Conservation (phyloP, 2,329 filamentous ascomycete genomes). For the Coccinonectria pachysandricola region DNA sequence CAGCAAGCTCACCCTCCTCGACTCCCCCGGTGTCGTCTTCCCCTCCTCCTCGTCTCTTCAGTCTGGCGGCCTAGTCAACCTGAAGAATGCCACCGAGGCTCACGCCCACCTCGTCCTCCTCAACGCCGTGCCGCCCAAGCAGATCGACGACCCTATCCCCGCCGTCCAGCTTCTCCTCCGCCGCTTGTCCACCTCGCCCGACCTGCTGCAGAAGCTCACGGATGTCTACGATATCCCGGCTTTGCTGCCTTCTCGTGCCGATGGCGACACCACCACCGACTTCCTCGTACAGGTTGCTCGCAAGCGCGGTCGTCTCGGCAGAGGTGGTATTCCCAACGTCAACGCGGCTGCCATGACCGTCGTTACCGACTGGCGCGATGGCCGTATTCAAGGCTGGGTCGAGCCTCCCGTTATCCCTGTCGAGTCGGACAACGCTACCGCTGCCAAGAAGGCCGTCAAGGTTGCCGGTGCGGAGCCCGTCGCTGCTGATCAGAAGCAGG, state of each 20-base stretch:
- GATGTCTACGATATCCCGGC: conserved; percentile 77
- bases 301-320: conserved; percentile 80
- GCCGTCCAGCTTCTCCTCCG: conserved; percentile 78
- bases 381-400: conserved; percentile 86
- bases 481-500: conserved; percentile 64
- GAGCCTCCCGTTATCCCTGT: conserved; percentile 61
- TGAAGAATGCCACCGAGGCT: conserved; percentile 57
- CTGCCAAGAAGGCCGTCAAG: conserved; percentile 25
- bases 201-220: conserved; percentile 69
- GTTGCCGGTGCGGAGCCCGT: conserved; percentile 33
- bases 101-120: conserved; percentile 79
- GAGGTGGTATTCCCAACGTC: conserved; percentile 84
- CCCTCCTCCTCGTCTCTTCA: conserved; percentile 47
- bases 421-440: conserved; percentile 23
- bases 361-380: conserved; percentile 93
- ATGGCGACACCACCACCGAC: conserved; percentile 73
- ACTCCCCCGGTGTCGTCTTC: conserved; percentile 93
- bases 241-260: conserved; percentile 53
- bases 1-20: conserved; percentile 84
- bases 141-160: conserved; percentile 85
- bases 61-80: conserved; percentile 32
- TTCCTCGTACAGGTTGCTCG: conserved; percentile 92
- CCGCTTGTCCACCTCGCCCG: conserved; percentile 61
- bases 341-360: conserved; percentile 83
- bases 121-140: conserved; percentile 86